These are phyloP conservation scores for Anaeromyces robustus DNA, from an alignment of 192 early-diverging fungal species.

Conservation along the genomic window DNA sequence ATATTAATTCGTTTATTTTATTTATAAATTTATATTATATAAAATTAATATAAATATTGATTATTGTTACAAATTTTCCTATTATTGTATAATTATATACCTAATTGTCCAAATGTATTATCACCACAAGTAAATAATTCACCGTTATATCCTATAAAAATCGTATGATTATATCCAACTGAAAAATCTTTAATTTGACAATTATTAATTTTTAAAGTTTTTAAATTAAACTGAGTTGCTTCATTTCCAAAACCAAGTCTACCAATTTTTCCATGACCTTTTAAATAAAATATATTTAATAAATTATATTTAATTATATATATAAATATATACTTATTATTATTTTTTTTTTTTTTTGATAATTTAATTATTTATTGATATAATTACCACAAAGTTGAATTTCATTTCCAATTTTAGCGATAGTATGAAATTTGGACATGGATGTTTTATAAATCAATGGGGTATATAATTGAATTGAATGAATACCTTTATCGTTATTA, in stretches of 20 bases:
- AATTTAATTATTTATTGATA: no score
- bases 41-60: no score
- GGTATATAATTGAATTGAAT: conserved; percentile 7
- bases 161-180: background rate
- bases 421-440: conserved; percentile 58
- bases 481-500: conserved; percentile 7
- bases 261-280: background rate
- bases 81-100: no score
- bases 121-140: background rate
- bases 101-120: background rate
- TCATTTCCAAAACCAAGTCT: background rate
- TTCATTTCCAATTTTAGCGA: conserved; percentile 5
- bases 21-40: no score
- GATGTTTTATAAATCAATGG: conserved; percentile 16
- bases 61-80: no score
- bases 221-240: background rate
- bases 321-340: background rate
- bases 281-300: background rate
- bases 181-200: background rate
- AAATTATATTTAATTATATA: background rate
- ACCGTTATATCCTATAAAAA: background rate
- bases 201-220: background rate
- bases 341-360: no score
- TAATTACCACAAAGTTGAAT: background rate
- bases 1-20: no score